phyloP scores from a whole-genome alignment of 2,329 filamentous ascomycete species.

The Ophiostoma himal-ulmi region DNA sequence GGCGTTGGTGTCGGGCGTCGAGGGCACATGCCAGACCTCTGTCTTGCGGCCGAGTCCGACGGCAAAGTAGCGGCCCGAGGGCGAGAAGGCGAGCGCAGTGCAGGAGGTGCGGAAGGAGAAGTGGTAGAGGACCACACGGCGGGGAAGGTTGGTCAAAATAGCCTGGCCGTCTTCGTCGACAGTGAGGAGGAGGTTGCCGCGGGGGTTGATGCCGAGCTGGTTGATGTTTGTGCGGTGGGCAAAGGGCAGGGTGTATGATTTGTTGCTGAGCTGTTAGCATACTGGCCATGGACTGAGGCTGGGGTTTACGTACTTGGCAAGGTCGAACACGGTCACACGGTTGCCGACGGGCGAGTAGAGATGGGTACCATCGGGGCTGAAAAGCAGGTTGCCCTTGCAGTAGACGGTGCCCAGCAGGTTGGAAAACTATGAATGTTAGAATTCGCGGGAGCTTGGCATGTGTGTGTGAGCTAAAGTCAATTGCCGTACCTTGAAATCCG shows the following conservation, averaged over 20 bases:
- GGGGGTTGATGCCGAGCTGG: slow-evolving; percentile 79
- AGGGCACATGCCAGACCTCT: slow-evolving; percentile 94
- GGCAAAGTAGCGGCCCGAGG: slow-evolving; percentile 84
- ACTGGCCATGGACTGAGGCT: slow-evolving; percentile 29
- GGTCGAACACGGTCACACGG: slow-evolving; percentile 88
- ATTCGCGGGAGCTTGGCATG: neutral
- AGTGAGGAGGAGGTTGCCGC: slow-evolving; percentile 85
- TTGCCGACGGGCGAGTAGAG: slow-evolving; percentile 96
- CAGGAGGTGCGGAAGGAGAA: slow-evolving; percentile 89
- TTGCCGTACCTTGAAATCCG: slow-evolving; percentile 77
- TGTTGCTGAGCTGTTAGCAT: slow-evolving; percentile 55
- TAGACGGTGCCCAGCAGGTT: slow-evolving; percentile 98
- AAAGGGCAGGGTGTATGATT: slow-evolving; percentile 80
- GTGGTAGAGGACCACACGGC: slow-evolving; percentile 82
- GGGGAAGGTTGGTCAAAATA: slow-evolving; percentile 83
- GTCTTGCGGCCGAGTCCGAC: slow-evolving; percentile 81
- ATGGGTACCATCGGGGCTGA: slow-evolving; percentile 92
- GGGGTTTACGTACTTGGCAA: slow-evolving; percentile 67
- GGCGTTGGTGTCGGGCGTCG: slow-evolving; percentile 71
- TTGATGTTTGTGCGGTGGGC: slow-evolving; percentile 91
- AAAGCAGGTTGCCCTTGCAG: slow-evolving; percentile 93
- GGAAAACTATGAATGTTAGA: slow-evolving; percentile 65
- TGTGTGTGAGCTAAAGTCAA: neutral
- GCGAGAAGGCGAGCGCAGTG: slow-evolving; percentile 81
- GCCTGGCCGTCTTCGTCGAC: slow-evolving; percentile 92